A percentile compares a stretch with the other conserved stretches of the same genome.
Evolutionary conservation across 495 filamentous ascomycete species (phyloP).

Genomic region (Daldinia caldariorum): DNA sequence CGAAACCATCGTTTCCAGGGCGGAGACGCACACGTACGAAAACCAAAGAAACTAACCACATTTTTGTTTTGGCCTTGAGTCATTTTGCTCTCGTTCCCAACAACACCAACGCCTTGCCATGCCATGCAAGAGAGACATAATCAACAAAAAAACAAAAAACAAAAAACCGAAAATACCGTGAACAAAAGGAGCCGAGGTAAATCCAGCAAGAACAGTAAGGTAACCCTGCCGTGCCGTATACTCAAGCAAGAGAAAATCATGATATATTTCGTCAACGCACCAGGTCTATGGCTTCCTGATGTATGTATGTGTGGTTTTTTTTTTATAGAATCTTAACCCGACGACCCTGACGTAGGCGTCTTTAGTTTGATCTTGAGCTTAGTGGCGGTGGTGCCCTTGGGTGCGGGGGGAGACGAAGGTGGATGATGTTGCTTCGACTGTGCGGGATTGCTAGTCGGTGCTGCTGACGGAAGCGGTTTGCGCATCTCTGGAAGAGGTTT

Average conservation of each 20-base stretch:
- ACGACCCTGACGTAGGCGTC: constrained; percentile 27
- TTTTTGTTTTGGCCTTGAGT: constrained; percentile 11
- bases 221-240: not conserved
- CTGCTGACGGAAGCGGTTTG: constrained; percentile 53
- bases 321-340: constrained; percentile 15
- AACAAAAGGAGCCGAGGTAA: constrained; percentile 3
- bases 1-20: not conserved
- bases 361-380: constrained; percentile 56
- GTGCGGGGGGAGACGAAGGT: constrained; percentile 28
- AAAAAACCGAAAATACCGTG: not conserved
- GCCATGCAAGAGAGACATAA: too few species aligned
- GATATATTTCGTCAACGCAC: not conserved
- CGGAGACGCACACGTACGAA: not conserved
- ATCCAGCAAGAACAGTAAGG: not conserved
- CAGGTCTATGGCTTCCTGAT: not conserved
- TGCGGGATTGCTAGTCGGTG: constrained; percentile 36
- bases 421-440: constrained; percentile 40
- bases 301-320: not conserved
- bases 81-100: constrained; percentile 21
- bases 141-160: too few species aligned
- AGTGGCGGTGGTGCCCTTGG: constrained; percentile 28
- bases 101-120: constrained; percentile 29
- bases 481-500: constrained; percentile 50
- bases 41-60: not conserved
- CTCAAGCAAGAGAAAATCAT: not conserved